Evolutionary conservation across 192 early-diverging fungal species (phyloP).

Genomic region (Kappamyces sp.): DNA sequence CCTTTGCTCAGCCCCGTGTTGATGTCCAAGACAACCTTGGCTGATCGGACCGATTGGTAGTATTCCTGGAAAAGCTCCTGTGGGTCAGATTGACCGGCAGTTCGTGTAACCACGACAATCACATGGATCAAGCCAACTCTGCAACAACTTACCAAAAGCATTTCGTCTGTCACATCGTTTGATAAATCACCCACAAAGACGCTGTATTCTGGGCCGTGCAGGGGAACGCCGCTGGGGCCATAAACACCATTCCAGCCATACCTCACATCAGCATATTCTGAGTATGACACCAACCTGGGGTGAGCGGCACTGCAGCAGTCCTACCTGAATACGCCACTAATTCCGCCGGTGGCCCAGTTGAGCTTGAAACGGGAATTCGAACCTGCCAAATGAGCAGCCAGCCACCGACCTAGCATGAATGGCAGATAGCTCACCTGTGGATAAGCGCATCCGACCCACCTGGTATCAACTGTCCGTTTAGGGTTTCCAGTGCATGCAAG

Average conservation of each 20-base stretch:
- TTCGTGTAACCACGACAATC: slow-evolving; percentile 2
- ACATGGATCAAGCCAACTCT: slow-evolving; percentile 5
- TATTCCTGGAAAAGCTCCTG: slow-evolving; percentile 75
- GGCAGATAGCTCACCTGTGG: neutral
- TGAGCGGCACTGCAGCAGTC: neutral
- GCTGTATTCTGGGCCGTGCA: slow-evolving; percentile 72
- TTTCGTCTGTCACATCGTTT: slow-evolving; percentile 79
- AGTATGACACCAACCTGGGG: neutral
- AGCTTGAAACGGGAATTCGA: slow-evolving; percentile 76
- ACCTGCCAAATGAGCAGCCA: too few relatives aligned
- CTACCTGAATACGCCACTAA: slow-evolving; percentile 34
- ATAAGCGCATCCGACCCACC: slow-evolving; percentile 23
- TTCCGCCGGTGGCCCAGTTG: slow-evolving; percentile 92
- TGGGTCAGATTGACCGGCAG: neutral
- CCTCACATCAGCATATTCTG: slow-evolving; percentile 1
- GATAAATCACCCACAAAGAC: slow-evolving; percentile 96
- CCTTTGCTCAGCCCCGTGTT: slow-evolving; percentile 71
- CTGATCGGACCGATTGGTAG: slow-evolving; percentile 80
- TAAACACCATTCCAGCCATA: neutral
- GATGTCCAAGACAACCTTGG: slow-evolving; percentile 90
- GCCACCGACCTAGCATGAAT: too few relatives aligned
- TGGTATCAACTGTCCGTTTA: slow-evolving; percentile 81
- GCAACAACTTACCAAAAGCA: slow-evolving; percentile 59
- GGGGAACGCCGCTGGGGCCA: slow-evolving; percentile 37
- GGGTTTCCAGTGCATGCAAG: slow-evolving; percentile 57